Percentiles rank a stretch among this genome's conserved stretches.
Conservation (phyloP, 768 basidiomycete species). For the Suillus paluster region DNA sequence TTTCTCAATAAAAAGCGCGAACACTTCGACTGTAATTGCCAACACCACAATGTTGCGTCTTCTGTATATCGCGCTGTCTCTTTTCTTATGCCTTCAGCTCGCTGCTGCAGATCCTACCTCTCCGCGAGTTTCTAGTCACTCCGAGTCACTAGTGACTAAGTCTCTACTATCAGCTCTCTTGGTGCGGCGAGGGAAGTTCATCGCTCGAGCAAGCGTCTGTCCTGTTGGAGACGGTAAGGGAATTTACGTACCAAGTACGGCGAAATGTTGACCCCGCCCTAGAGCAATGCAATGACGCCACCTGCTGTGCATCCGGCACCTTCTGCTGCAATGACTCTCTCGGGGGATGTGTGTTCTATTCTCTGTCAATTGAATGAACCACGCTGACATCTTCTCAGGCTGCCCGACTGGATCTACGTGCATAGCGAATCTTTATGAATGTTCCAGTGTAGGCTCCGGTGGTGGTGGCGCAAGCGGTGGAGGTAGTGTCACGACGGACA, state of each 20-base stretch:
- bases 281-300: background rate
- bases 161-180: background rate
- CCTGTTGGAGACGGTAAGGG: conserved; percentile 1
- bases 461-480: too few species aligned
- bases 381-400: conserved; percentile 14
- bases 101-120: background rate
- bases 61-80: background rate
- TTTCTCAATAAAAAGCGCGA: background rate
- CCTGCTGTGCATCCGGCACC: conserved; percentile 16
- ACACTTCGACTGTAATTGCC: background rate
- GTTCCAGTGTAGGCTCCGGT: too few species aligned
- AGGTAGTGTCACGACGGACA: too few species aligned
- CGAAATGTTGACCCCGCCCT: background rate
- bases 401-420: conserved; percentile 14
- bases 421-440: background rate
- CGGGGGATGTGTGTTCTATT: conserved; percentile 25
- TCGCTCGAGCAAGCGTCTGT: background rate
- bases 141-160: background rate
- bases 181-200: background rate
- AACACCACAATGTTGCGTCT: background rate
- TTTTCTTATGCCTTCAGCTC: conserved; percentile 2
- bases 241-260: background rate
- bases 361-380: background rate
- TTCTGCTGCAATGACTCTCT: conserved; percentile 24
- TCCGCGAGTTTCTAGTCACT: background rate